A percentile compares a stretch with the other conserved stretches of the same genome.
phyloP scores from a whole-genome alignment of 495 filamentous ascomycete genomes.

The Xylaria curta region DNA sequence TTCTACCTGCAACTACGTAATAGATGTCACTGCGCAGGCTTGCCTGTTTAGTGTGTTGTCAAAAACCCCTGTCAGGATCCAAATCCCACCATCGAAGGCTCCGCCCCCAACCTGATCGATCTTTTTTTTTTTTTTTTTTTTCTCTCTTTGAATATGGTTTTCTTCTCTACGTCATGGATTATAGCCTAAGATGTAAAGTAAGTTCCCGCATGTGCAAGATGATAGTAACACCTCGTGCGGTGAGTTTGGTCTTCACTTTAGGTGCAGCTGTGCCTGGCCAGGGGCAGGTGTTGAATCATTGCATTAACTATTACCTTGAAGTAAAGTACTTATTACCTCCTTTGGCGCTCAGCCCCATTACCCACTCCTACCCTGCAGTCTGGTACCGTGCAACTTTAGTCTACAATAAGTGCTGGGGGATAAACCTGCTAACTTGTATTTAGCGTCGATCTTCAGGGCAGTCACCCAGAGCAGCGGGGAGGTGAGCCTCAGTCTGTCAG shows the following conservation, averaged over 20 bases:
- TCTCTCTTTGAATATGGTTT: not conserved
- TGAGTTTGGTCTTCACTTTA: not conserved
- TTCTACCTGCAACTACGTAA: conserved; percentile 13
- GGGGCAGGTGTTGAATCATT: not conserved
- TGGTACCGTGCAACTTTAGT: not conserved
- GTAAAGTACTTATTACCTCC: not conserved
- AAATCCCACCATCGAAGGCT: conserved; percentile 4
- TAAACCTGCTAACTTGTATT: not conserved
- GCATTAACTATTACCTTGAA: not conserved
- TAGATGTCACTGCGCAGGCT: conserved; percentile 13
- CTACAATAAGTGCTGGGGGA: not conserved
- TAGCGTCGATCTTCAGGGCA: conserved; percentile 22
- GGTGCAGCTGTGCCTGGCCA: not conserved
- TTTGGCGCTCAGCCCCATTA: conserved; percentile 3
- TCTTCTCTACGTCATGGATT: not conserved
- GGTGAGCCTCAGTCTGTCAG: not conserved
- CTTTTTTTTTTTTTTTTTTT: not conserved
- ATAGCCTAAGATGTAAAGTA: not conserved
- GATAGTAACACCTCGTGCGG: not conserved
- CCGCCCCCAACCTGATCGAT: not conserved
- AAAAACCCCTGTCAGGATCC: conserved; percentile 3
- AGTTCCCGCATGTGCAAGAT: not conserved
- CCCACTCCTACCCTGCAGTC: not conserved
- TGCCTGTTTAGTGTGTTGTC: not conserved
- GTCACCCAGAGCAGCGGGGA: not conserved